Conservation (phyloP, 768 basidiomycete genomes). For the Kwoniella bestiolae region DNA sequence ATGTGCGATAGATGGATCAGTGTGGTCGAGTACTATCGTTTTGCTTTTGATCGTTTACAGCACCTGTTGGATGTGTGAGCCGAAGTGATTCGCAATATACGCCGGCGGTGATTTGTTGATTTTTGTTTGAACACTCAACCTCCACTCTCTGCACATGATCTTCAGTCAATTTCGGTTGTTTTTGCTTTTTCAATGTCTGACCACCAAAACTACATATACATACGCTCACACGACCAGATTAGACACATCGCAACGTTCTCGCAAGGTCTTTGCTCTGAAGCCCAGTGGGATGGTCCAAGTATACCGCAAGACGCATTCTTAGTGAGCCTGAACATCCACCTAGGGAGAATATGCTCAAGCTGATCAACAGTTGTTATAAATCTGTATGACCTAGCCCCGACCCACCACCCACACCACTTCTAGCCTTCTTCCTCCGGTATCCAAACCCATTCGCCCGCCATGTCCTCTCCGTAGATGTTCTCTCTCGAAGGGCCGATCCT, state of each 20-base stretch:
- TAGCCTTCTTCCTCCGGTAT: slow-evolving; percentile 93
- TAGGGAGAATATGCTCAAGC: not conserved
- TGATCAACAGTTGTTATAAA: not conserved
- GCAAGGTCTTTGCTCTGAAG: not conserved
- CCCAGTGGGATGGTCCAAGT: slow-evolving; percentile 37
- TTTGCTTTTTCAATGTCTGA: not conserved
- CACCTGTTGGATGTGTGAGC: no score
- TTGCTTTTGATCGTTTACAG: no score
- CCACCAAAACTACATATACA: no score
- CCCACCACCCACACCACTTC: slow-evolving; percentile 87
- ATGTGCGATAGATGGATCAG: slow-evolving; percentile 1
- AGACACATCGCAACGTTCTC: not conserved
- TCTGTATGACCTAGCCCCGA: slow-evolving; percentile 66
- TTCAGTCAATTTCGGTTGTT: not conserved
- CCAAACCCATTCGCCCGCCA: slow-evolving; percentile 94
- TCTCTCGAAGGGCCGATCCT: slow-evolving; percentile 76
- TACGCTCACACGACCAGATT: not conserved
- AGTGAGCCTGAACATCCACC: slow-evolving; percentile 29
- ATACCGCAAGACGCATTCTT: slow-evolving; percentile 46
- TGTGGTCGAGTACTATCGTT: no score
- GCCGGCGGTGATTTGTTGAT: not conserved
- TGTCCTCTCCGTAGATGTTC: slow-evolving; percentile 92
- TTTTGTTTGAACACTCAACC: not conserved
- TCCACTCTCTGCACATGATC: not conserved
- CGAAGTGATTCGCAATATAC: no score